Base-by-base conservation (phyloP, 1,284 basidiomycete genomes). In the Gomphus bonarii region DNA sequence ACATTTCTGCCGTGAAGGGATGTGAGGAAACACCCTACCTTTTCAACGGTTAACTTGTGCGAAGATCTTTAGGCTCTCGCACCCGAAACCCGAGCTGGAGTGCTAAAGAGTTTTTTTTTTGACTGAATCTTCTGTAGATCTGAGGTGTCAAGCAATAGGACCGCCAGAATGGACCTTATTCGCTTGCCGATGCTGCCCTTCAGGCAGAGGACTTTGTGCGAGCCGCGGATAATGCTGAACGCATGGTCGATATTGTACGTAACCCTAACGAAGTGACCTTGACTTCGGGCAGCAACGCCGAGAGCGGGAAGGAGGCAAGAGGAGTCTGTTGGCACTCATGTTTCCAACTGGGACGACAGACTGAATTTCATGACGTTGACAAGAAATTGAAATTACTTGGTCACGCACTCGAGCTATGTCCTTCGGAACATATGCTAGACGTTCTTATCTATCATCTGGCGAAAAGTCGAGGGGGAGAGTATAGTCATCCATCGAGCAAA, bases 291-390 rank as follows among this genome's bases (percentile, higher is more conserved):
- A 70, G 75, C 60, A 65, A 68, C 12, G 66, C 68, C 16, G 53
- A 52, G 28, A 43, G 30, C 16, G 64, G 79, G 28, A 70, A 75
- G 35, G 81, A 87, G 58, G 87, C 87, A 3, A 78, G 77, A 48
- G 85, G 91, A 63, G 84, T 91, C 25, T 90, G 86, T 64, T 95
- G 91, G 91, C 80, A 87, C 20, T 82, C 85, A 2, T 92, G 88
- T 66, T 91, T 84, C 70, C 86, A 90, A 68, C 79, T 97, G 2
- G 93, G 91, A 14, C 79, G 85, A 54, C 85, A 91, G 63, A 74
- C 80, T 14, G 88, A 88, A 64, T 92, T 86, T 63, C 66, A 76
- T 1, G 84, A 92, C 62, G 70, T 80, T 3, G 70, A 75, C 12
- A 80, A 82, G 63, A 90, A 87, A 64, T 72, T 90, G 61, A 72